phyloP scores from a whole-genome alignment of 768 basidiomycete species.

The Cystobasidium ongulense region DNA sequence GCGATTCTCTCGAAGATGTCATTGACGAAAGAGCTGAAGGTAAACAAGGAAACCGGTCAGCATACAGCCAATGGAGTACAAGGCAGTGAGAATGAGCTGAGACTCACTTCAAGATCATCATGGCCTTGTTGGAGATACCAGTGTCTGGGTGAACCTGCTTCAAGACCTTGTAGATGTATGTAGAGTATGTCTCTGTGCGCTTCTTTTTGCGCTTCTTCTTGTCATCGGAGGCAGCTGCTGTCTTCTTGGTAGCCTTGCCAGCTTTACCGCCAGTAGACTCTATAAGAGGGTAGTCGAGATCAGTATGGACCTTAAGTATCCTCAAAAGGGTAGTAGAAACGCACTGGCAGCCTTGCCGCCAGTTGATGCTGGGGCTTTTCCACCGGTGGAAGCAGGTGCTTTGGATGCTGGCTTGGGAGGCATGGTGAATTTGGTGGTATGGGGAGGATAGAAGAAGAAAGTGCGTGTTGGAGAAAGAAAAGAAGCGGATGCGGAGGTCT shows the following conservation, averaged over 20 bases:
- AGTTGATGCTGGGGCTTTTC: constrained; percentile 54
- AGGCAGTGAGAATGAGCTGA: not conserved
- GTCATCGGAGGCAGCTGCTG: constrained; percentile 48
- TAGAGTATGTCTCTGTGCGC: constrained; percentile 33
- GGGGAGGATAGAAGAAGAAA: constrained; percentile 34
- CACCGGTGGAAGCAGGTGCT: constrained; percentile 44
- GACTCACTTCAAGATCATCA: constrained; percentile 40
- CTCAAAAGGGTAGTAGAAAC: not conserved
- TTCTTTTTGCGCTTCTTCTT: constrained; percentile 32
- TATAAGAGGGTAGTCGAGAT: constrained; percentile 49
- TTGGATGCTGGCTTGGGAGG: constrained; percentile 46
- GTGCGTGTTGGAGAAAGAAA: constrained; percentile 29
- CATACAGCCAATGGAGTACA: constrained; percentile 33
- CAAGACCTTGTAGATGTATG: constrained; percentile 44
- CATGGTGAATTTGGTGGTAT: constrained; percentile 47
- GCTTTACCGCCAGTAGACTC: constrained; percentile 32
- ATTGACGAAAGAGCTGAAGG: constrained; percentile 39
- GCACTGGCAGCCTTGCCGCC: constrained; percentile 29
- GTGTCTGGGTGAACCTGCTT: constrained; percentile 89
- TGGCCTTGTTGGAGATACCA: constrained; percentile 82
- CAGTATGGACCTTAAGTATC: constrained; percentile 37
- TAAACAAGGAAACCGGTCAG: not conserved
- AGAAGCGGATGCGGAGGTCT: constrained; percentile 1
- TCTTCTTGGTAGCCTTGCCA: constrained; percentile 34
- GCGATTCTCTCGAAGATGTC: constrained; percentile 51